These are phyloP conservation scores for Yarrowia porcina DNA, from an alignment of 805 yeast genomes.

Conservation along the genomic window DNA sequence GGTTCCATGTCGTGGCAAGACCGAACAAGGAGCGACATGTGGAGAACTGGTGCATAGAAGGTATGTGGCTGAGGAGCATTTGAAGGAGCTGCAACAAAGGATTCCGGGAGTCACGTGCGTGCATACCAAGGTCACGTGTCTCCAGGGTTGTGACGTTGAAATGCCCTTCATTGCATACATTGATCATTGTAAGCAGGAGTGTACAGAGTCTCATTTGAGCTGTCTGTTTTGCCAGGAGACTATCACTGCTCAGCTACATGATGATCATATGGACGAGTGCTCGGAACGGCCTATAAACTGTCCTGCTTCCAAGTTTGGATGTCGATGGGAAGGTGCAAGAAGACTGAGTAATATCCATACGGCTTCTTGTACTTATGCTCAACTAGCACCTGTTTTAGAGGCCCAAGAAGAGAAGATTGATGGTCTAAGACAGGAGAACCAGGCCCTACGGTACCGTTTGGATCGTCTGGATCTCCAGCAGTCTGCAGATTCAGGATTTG, in stretches of 20 bases:
- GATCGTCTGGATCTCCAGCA: slow-evolving; percentile 30
- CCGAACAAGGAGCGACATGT: background rate
- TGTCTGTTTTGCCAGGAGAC: slow-evolving; percentile 26
- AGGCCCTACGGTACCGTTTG: slow-evolving; percentile 35
- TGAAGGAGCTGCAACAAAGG: background rate
- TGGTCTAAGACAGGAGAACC: slow-evolving; percentile 38
- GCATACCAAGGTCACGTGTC: slow-evolving; percentile 32
- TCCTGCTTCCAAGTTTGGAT: slow-evolving; percentile 34
- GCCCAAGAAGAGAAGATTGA: slow-evolving; percentile 35
- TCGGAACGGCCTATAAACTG: slow-evolving; percentile 32
- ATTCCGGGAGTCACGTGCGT: slow-evolving; percentile 28
- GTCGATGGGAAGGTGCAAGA: slow-evolving; percentile 34
- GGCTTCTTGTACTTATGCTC: slow-evolving; percentile 33
- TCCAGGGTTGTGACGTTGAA: slow-evolving; percentile 28
- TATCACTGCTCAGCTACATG: slow-evolving; percentile 26
- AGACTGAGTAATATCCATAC: slow-evolving; percentile 30
- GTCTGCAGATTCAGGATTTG: slow-evolving; percentile 32
- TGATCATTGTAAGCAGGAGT: slow-evolving; percentile 26
- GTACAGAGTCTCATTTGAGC: slow-evolving; percentile 29
- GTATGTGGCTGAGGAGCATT: background rate
- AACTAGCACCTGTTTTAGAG: slow-evolving; percentile 33
- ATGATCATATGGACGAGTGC: slow-evolving; percentile 30
- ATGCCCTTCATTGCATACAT: slow-evolving; percentile 27
- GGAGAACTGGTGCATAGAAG: slow-evolving; percentile 9
- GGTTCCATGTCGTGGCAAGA: slow-evolving; percentile 39